Evolutionary conservation across 108 stramenopile species (phyloP), one percentile per base, ranked within the genome.

Genomic region (Nitzschia palea): DNA sequence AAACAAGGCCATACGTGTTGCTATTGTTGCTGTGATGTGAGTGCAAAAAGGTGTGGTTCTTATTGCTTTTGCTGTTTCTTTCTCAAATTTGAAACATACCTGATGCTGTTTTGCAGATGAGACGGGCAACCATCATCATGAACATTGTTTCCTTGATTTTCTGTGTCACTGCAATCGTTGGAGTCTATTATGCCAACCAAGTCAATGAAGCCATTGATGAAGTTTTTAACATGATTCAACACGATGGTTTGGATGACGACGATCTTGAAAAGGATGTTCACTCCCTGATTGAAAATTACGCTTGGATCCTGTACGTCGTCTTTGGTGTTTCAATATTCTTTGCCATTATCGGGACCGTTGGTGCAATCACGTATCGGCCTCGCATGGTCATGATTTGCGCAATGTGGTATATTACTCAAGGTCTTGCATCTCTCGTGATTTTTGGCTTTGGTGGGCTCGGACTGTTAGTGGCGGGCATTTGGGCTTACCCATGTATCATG

Each of bases 401-500:
- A 12, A 18, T 56, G 44, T 68, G 56, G 56, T 68, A 57, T 58
- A 17, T 33, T 9, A 17, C 57, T 1, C 36, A 47, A 20, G 55
- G 32, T 20, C 17, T 68, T n/a, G 32, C 55, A 0, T 57, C 12
- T 34, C 32, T 68, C 27, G 26, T 68, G 1, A 14, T 70, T 4
- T 31, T 59, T 12, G 37, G 36, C 0, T 33, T 37, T 50, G 59
- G 53, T 53, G 29, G 70, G 12, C 5, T 37, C 1, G 47, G 42
- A 0, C 29, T 65, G 17, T 1, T 74, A 0, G 25, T 60, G 29
- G 53, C 37, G 34, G 36, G 55, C 35, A 26, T 76, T 14, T 73
- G 67, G 44, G 75, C 71, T 6, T 80, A 80, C 60, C 80, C 80
- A 9, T 70, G 76, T 52, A 27, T 68, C 37, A 58, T 68, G 0